Evolutionary conservation across 257 asterid species (phyloP).

Genomic region (Salvia miltiorrhiza): DNA sequence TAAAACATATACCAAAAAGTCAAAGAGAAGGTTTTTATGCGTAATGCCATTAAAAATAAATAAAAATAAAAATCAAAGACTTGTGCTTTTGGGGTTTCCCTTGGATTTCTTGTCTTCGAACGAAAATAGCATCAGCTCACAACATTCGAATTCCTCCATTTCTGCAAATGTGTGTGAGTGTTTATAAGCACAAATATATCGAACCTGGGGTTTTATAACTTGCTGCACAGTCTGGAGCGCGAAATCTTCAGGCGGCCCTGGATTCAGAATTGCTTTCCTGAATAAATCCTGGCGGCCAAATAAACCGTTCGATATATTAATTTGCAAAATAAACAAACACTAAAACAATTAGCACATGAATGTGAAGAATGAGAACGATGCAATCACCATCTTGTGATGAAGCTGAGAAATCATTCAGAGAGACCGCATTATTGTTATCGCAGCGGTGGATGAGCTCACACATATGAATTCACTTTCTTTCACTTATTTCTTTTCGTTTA

Average conservation of each 20-base stretch:
- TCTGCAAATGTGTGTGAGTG: no score
- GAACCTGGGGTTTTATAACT: constrained; percentile 92
- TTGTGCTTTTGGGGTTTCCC: background rate
- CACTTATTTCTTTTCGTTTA: no score
- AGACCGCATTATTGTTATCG: no score
- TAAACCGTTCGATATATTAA: background rate
- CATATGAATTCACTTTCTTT: no score
- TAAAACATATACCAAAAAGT: background rate
- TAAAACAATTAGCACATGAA: no score
- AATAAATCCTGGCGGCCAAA: constrained; percentile 63
- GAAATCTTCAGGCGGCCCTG: constrained; percentile 77
- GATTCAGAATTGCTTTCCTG: constrained; percentile 70
- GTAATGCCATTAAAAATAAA: background rate
- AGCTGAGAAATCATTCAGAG: constrained; percentile 17
- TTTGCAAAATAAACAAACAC: background rate
- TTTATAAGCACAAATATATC: no score
- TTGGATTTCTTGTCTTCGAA: no score
- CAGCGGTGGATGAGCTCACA: no score
- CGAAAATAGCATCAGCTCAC: constrained; percentile 4
- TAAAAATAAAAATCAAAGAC: background rate
- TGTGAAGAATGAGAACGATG: background rate
- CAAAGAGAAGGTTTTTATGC: background rate
- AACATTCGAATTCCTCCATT: background rate
- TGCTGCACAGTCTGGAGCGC: constrained; percentile 93
- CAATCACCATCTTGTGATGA: constrained; percentile 9